Evolutionary conservation across 768 basidiomycete species (phyloP), one percentile per base, ranked within the genome.

Genomic region (Kwoniella sp.): DNA sequence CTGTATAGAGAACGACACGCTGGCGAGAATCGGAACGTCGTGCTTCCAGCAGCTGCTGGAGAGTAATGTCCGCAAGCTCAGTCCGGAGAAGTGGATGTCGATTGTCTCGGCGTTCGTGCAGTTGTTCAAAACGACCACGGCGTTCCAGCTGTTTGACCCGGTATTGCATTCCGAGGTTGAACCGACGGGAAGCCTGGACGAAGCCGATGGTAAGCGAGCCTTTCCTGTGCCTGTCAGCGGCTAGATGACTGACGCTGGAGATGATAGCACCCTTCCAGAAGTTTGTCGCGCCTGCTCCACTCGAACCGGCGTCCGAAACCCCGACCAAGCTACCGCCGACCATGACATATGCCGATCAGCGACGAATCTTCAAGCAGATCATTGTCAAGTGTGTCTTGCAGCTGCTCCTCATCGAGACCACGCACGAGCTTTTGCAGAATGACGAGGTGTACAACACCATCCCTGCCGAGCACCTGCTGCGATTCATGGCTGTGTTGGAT

Each of bases 371-470:
- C 83, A 88, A 90, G 71, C 95, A 98, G 73, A 98, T 99, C 76
- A 98, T 99, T 56, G 91, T 96, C 60, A 98, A 98, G 86, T 99
- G 95, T 73, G 95, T 99, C 19, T 81, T 99, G 26, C 95, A 99
- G 65, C 77, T 99, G 19, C 79, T 98, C 47, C 80, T 99, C 31
- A 98, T 99, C 59, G 95, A 99, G 77, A 98, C 89, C 6, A 93
- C 92, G 2, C 91, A 90, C 67, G 95, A 98, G 61, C 79, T 99
- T 20, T 80, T 99, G 27, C 87, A 90, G 54, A 96, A 93, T 67
- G 80, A 89, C 53, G 83, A 86, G 33, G 88, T 99, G 39, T 98
- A 98, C 77, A 80, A 78, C 39, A 89, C 86, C 3, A 98, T 98
- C 63, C 95, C 95, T 31, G 89, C 95, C 0, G 86, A 89, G 57